A percentile compares a stretch with the other conserved stretches of the same genome.
phyloP scores from a whole-genome alignment of 208 protist species.

The Trypanosoma avium region DNA sequence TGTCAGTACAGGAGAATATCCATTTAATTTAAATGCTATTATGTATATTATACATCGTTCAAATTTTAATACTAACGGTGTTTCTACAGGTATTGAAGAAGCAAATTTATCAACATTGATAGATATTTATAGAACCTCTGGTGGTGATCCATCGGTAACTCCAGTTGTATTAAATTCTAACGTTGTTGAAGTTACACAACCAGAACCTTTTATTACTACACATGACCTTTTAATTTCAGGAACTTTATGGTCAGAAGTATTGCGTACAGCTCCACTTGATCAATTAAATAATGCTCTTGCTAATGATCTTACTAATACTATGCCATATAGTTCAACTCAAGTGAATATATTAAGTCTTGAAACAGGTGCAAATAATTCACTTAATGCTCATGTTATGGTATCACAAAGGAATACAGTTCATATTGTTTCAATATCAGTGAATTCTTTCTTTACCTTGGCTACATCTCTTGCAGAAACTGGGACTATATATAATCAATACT shows the following conservation, averaged over 20 bases:
- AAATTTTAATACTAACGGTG: neutral
- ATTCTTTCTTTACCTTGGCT: conserved; percentile 1
- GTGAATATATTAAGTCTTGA: neutral
- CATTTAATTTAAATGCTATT: conserved; percentile 13
- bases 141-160: conserved; percentile 2
- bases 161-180: neutral
- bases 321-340: conserved; percentile 2
- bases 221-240: conserved; percentile 6
- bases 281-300: neutral
- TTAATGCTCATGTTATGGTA: neutral
- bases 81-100: neutral
- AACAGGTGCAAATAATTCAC: no score
- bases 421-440: conserved; percentile 4
- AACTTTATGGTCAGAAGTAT: conserved; percentile 1
- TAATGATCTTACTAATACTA: neutral
- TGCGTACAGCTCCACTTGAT: neutral
- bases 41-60: neutral
- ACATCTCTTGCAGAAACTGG: neutral
- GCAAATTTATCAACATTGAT: conserved; percentile 2
- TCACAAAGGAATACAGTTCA: neutral
- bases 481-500: neutral
- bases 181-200: neutral
- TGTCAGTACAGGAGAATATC: conserved; percentile 1
- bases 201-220: neutral
- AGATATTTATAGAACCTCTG: neutral